These are phyloP conservation scores for Forsythia suspensa DNA, from an alignment of 257 asterid species.

Conservation along the genomic window DNA sequence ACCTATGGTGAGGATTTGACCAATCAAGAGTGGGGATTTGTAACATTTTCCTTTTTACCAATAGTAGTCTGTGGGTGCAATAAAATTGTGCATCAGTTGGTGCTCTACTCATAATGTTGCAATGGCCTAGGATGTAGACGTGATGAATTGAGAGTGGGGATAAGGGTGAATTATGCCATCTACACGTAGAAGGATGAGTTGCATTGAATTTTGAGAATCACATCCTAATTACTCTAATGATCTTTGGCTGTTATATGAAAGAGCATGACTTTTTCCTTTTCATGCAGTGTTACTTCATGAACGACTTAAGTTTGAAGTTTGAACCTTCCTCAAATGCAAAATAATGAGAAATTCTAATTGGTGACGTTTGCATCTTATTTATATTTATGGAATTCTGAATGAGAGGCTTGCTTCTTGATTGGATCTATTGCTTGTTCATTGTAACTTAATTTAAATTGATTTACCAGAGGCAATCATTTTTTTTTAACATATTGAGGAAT, in stretches of 20 bases:
- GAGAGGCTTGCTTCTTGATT: not conserved
- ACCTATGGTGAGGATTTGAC: not conserved
- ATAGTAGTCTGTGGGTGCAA: not conserved
- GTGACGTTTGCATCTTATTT: not conserved
- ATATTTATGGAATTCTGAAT: not conserved
- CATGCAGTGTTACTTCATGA: not conserved
- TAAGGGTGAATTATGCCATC: not conserved
- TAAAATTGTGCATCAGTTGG: not conserved
- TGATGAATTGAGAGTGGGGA: not conserved
- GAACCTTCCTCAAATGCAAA: not conserved
- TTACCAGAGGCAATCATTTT: not conserved
- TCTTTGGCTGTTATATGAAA: not conserved
- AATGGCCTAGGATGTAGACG: not conserved
- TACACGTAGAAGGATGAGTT: not conserved
- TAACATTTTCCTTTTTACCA: not conserved
- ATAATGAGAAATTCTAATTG: not conserved
- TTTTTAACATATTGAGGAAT: not conserved
- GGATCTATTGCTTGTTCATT: not conserved
- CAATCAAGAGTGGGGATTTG: not conserved
- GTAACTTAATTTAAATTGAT: not conserved
- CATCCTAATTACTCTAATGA: not conserved
- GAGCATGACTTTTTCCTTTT: not conserved
- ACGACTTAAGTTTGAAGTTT: not conserved
- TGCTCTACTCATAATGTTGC: not conserved
- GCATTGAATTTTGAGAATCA: not conserved